Evolutionary conservation across 805 yeast species (phyloP).

Genomic region (Blastobotrys robertii): DNA sequence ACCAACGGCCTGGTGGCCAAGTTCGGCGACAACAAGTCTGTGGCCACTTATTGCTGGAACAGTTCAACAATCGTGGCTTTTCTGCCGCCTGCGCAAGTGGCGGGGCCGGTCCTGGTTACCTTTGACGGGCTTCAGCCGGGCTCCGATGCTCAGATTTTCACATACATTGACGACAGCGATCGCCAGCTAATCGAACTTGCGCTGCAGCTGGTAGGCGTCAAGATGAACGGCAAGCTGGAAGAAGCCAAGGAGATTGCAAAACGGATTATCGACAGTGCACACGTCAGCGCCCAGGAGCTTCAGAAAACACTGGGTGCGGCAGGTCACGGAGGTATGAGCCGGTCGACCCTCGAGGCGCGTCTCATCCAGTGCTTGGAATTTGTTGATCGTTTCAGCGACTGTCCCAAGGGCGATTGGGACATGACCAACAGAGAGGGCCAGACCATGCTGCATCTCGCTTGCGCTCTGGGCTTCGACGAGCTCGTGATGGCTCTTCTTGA

Average conservation of each 20-base stretch:
- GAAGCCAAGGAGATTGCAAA: slow-evolving; percentile 92
- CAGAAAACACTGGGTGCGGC: slow-evolving; percentile 17
- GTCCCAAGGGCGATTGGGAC: slow-evolving; percentile 41
- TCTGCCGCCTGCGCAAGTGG: slow-evolving; percentile 79
- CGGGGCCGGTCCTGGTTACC: slow-evolving; percentile 90
- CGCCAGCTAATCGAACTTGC: slow-evolving; percentile 91
- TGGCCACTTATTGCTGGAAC: slow-evolving; percentile 91
- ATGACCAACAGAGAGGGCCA: slow-evolving; percentile 78
- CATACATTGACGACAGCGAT: slow-evolving; percentile 92
- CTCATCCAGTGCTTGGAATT: slow-evolving; percentile 20
- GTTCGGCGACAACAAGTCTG: slow-evolving; percentile 52
- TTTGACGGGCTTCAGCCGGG: slow-evolving; percentile 42
- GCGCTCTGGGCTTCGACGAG: slow-evolving; percentile 58
- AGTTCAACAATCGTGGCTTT: slow-evolving; percentile 88
- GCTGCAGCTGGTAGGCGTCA: slow-evolving; percentile 89
- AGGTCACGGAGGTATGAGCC: slow-evolving; percentile 16
- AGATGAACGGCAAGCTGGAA: slow-evolving; percentile 92
- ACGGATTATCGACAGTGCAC: slow-evolving; percentile 63
- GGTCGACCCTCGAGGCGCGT: slow-evolving; percentile 14
- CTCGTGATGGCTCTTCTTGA: slow-evolving; percentile 56
- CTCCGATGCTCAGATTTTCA: slow-evolving; percentile 49
- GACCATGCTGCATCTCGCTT: slow-evolving; percentile 77
- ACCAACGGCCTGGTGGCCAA: slow-evolving; percentile 73
- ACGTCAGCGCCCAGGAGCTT: slow-evolving; percentile 5
- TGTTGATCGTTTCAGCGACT: slow-evolving; percentile 5